Evolutionary conservation across 345 rosid species (phyloP).

Genomic region (Salix brachista): DNA sequence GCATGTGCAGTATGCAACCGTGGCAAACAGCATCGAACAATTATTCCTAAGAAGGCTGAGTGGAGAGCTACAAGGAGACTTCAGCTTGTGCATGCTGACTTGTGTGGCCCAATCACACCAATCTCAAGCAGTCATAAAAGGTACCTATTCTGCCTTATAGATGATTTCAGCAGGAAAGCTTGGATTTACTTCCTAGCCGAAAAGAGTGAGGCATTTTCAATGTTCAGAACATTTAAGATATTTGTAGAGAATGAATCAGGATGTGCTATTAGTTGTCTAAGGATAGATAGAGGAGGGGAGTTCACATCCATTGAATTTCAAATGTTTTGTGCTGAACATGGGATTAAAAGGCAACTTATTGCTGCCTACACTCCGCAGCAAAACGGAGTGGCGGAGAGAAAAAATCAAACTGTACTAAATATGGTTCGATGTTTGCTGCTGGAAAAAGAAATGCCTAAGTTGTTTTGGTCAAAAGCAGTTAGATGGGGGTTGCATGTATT

Average conservation of each 20-base stretch:
- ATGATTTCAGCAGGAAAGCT: neutral
- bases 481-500: neutral
- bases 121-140: neutral
- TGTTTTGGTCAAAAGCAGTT: neutral
- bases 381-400: neutral
- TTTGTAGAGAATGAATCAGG: neutral
- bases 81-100: neutral
- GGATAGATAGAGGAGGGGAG: neutral
- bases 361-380: neutral
- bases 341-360: neutral
- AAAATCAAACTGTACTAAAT: neutral
- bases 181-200: neutral
- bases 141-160: neutral
- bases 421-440: neutral
- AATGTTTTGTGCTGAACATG: neutral
- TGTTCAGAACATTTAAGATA: neutral
- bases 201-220: neutral
- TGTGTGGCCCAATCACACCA: neutral
- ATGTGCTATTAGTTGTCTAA: neutral
- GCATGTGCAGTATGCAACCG: too few species aligned
- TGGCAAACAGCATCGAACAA: too few species aligned
- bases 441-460: neutral
- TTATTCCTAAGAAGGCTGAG: neutral
- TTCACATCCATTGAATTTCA: neutral
- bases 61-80: neutral